Base-by-base conservation (phyloP, 345 rosid genomes). In the Dipteronia dyeriana region DNA sequence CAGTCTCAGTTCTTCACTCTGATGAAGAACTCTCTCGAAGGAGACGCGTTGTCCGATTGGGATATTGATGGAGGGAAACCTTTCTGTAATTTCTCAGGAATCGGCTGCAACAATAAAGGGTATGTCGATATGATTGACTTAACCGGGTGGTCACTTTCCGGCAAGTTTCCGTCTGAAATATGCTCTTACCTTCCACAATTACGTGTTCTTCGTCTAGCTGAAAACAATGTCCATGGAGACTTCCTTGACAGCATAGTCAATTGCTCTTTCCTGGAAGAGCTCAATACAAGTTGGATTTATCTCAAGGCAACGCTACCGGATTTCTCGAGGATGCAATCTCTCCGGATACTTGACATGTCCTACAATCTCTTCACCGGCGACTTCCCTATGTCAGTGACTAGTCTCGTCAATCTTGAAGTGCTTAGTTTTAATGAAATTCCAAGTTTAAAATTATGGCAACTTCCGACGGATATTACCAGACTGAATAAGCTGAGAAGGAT, bases 111-210 rank as follows among this genome's bases (percentile, higher is more conserved):
- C 66, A 41, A 62, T 54, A 62, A 69, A 68, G 98, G 97, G 4
- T 66, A 79, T 20, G 98, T 91, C 23, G 90, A 85, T 6, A 62
- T 73, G 76, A 41, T 95, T 77, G 92, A 95, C 83, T 63, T 93
- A 7, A 38, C 88, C 3, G 87, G 84, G n/a, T 83, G 85, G 97
- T 86, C 84, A 11, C 82, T 91, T 70, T 84, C 91, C 3, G 99
- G 98, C 23, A 73, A 81, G 49, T 90, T 93, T 31, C 99, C 98
- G 1, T 69, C 76, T 31, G 86, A 60, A 20, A 71, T 95, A 38
- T 95, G 97, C 84, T 86, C 91, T 51, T 90, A 90, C 84, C 71
- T 95, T 13, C 98, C 96, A 0, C 76, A 82, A 75, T 78, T 95
- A n/a, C 90, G 91, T 5, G 83, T 86, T 63, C 95, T 95, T 73